phyloP scores from a whole-genome alignment of 1,284 basidiomycete species.

The Rhizoctonia solani region DNA sequence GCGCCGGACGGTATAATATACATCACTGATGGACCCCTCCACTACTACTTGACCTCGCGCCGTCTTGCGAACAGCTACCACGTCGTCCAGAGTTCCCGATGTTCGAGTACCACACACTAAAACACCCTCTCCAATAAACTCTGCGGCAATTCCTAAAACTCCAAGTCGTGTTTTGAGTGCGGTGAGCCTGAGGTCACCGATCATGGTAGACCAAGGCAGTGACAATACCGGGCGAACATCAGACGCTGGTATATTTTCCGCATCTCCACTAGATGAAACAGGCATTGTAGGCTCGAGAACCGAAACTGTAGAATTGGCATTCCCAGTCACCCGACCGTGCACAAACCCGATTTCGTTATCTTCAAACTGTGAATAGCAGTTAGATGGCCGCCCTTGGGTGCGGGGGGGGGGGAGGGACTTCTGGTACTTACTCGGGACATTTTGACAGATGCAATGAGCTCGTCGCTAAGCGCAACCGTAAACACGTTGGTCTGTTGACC shows the following conservation, averaged over 20 bases:
- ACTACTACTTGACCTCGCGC: conserved; percentile 82
- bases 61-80: conserved; percentile 86
- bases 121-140: conserved; percentile 92
- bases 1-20: conserved; percentile 83
- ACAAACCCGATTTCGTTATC: conserved; percentile 96
- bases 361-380: conserved; percentile 69
- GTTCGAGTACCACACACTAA: conserved; percentile 83
- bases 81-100: conserved; percentile 56
- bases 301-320: conserved; percentile 72
- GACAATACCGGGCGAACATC: conserved; percentile 45
- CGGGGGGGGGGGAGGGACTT: background rate
- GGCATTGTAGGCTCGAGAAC: conserved; percentile 50
- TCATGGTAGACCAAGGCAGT: conserved; percentile 87
- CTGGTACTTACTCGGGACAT: conserved; percentile 77
- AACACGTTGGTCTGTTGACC: conserved; percentile 96
- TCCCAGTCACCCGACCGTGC: conserved; percentile 78
- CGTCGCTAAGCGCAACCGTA: conserved; percentile 91
- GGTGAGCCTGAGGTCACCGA: conserved; percentile 91
- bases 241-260: conserved; percentile 53
- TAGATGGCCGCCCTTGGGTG: conserved; percentile 7
- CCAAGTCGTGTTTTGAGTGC: conserved; percentile 78
- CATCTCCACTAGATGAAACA: background rate
- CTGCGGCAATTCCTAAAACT: conserved; percentile 77
- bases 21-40: conserved; percentile 84
- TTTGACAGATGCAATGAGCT: conserved; percentile 75